Evolutionary conservation across 768 basidiomycete species (phyloP).

Genomic region (Pholiota microspora): DNA sequence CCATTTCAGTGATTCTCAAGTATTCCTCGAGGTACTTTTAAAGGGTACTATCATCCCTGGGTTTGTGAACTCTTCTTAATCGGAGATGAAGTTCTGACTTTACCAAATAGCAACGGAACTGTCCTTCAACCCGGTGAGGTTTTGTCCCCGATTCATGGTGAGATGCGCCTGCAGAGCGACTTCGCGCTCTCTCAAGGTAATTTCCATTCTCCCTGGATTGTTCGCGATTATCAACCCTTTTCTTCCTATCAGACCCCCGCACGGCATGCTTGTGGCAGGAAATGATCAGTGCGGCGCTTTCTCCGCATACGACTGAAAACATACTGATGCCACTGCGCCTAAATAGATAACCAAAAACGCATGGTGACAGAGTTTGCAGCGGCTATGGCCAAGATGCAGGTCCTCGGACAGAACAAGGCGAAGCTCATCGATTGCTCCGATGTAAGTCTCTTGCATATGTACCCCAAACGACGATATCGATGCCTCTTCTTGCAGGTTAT

Average conservation of each 20-base stretch:
- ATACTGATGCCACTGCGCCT: not conserved
- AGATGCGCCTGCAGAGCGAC: conserved; percentile 40
- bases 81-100: not conserved
- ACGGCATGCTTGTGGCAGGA: conserved; percentile 22
- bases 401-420: conserved; percentile 27
- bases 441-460: not conserved
- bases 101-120: no score
- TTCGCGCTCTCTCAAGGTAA: conserved; percentile 21
- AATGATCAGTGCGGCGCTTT: conserved; percentile 13
- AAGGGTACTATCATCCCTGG: conserved; percentile 21
- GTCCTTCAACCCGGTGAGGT: conserved; percentile 28
- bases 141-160: conserved; percentile 31
- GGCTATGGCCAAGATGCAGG: conserved; percentile 33
- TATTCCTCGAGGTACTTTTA: conserved; percentile 34
- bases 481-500: conserved; percentile 13
- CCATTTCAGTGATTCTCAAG: conserved; percentile 27
- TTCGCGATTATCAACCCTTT: not conserved
- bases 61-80: not conserved
- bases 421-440: conserved; percentile 37
- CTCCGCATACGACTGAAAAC: not conserved
- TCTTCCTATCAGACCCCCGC: conserved; percentile 7
- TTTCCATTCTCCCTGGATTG: conserved; percentile 3
- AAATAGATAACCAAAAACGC: conserved; percentile 19
- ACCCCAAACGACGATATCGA: not conserved
- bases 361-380: conserved; percentile 25